phyloP scores from a whole-genome alignment of 2,329 filamentous ascomycete genomes.

The Graphilbum fragrans region DNA sequence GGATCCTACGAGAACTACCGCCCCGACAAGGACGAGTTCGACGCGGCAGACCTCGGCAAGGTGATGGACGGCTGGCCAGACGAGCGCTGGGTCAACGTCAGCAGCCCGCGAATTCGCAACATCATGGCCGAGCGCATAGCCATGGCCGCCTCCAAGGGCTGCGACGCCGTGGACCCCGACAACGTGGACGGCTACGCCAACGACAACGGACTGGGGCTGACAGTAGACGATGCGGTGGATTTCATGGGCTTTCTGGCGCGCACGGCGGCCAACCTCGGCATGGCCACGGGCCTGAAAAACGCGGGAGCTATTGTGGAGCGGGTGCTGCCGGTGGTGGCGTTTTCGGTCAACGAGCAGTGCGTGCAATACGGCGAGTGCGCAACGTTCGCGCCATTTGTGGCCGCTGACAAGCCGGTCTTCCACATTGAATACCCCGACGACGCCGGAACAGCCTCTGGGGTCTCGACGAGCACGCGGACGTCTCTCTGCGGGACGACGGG shows the following conservation, averaged over 20 bases:
- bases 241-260: constrained; percentile 49
- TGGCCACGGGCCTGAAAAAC: constrained; percentile 60
- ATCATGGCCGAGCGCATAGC: constrained; percentile 53
- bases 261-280: constrained; percentile 37
- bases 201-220: constrained; percentile 49
- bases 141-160: constrained; percentile 47
- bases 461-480: background rate
- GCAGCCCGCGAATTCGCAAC: constrained; percentile 41
- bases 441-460: constrained; percentile 17
- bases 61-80: constrained; percentile 47
- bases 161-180: constrained; percentile 58
- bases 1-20: constrained; percentile 56
- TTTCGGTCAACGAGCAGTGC: constrained; percentile 61
- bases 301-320: constrained; percentile 43
- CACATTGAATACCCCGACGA: constrained; percentile 58
- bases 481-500: background rate
- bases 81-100: constrained; percentile 55
- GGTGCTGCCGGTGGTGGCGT: constrained; percentile 40
- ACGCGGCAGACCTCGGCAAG: constrained; percentile 41
- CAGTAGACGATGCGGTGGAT: constrained; percentile 39
- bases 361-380: constrained; percentile 46
- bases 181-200: constrained; percentile 59
- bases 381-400: constrained; percentile 43
- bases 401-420: constrained; percentile 55
- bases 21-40: constrained; percentile 43